Conservation (phyloP, 1,284 basidiomycete genomes). For the Dichomitus squalens region DNA sequence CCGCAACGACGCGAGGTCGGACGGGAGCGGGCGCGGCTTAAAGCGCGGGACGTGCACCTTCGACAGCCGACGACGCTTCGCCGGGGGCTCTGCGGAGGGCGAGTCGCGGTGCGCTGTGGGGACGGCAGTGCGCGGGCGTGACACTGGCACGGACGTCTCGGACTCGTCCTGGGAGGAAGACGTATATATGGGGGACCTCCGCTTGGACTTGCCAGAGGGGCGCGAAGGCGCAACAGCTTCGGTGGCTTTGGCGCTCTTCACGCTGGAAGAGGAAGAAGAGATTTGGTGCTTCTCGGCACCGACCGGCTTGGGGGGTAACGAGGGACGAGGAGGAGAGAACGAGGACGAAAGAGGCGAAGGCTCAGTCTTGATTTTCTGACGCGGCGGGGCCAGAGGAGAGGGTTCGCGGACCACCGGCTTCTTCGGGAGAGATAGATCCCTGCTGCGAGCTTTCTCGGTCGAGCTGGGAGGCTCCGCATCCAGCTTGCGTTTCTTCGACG, state of each 20-base stretch:
- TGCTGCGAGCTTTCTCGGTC: slow-evolving; percentile 23
- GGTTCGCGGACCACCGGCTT: slow-evolving; percentile 32
- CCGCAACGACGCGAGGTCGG: slow-evolving; percentile 52
- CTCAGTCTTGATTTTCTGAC: slow-evolving; percentile 40
- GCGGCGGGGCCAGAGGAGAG: slow-evolving; percentile 26
- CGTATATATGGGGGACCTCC: slow-evolving; percentile 53
- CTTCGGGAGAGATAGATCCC: slow-evolving; percentile 35
- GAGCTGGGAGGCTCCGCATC: slow-evolving; percentile 20
- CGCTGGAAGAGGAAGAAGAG: slow-evolving; percentile 26
- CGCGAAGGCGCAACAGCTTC: slow-evolving; percentile 9
- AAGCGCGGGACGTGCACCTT: slow-evolving; percentile 23
- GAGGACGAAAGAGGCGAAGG: slow-evolving; percentile 25
- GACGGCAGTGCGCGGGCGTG: slow-evolving; percentile 1
- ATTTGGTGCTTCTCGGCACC: slow-evolving; percentile 23
- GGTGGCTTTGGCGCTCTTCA: slow-evolving; percentile 25
- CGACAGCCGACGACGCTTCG: slow-evolving; percentile 5
- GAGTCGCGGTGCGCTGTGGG: neutral
- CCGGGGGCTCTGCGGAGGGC: slow-evolving; percentile 16
- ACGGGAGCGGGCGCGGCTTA: slow-evolving; percentile 39
- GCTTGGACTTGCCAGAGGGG: slow-evolving; percentile 26
- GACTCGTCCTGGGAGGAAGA: slow-evolving; percentile 61
- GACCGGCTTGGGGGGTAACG: slow-evolving; percentile 21
- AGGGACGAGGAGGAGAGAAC: slow-evolving; percentile 24
- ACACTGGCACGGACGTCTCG: slow-evolving; percentile 20
- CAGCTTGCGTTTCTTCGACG: slow-evolving; percentile 30